Evolutionary conservation across 805 yeast genomes (phyloP), one percentile per base, ranked within the genome.

Genomic region (Candida broadrunensis): DNA sequence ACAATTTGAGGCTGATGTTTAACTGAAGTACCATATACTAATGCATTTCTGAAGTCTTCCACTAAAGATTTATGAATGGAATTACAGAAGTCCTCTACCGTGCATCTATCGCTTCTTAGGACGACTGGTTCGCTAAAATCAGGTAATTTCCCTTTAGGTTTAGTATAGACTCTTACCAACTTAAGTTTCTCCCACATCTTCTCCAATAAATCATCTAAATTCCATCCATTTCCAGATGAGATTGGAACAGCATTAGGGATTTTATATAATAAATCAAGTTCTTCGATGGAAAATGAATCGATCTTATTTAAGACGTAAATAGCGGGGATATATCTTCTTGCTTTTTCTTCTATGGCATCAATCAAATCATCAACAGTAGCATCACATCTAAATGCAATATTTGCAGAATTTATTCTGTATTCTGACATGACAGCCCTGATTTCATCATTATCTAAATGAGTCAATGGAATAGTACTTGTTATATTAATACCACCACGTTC

Each of bases 211-310:
- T 91, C 98, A 65, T 93, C 99, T 58, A 93, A 72, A 60, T 93
- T 93, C 99, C 99, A 93, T 50, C 95, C 96, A 59, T 85, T 77
- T 47, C 95, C 98, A 6, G 97, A 85, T 8, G 97, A 87, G 46
- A 93, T 91, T 30, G 99, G 99, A 38, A 93, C 95, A 6, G 98
- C 97, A 66, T 93, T 83, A 37, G 99, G 99, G 54, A 93, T 93
- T 60, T 93, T 80, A 71, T 87, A 85, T 47, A 93, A 67, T 44
- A 93, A 69, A 51, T 93, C 96, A 52, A 93, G 78, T 63, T 93
- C 99, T 67, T 93, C 95, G 39, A 91, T 77, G 6, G 97, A 85
- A 59, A 93, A 85, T 9, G 97, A 83, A 65, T 93, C 99, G 57
- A 93, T 91, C 68, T 93, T 93, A 75, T 93, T 93, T 58, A 93